Conservation (phyloP, 2,329 filamentous ascomycete species). For the Ophiostoma piceae region DNA sequence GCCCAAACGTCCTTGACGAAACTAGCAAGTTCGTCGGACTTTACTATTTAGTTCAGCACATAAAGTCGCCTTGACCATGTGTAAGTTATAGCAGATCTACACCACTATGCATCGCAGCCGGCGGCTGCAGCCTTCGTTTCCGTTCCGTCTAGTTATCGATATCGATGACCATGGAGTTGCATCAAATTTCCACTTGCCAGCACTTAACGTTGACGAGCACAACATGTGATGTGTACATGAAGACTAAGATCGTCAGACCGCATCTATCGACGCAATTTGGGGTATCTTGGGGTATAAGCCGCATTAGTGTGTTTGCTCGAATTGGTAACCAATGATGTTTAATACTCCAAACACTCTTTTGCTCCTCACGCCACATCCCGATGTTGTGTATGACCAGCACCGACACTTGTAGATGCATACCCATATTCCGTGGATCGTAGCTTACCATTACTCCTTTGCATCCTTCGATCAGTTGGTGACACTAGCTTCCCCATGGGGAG, state of each 20-base stretch:
- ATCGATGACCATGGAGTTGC: too few species aligned
- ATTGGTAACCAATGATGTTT: background rate
- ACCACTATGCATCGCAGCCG: too few species aligned
- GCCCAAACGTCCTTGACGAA: too few species aligned
- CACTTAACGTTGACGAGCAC: background rate
- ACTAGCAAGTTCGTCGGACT: too few species aligned
- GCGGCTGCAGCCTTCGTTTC: too few species aligned
- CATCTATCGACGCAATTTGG: background rate
- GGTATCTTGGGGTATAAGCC: background rate
- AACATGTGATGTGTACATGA: background rate
- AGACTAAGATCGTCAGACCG: background rate
- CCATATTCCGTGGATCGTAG: background rate
- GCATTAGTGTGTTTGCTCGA: background rate
- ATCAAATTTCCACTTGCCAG: too few species aligned
- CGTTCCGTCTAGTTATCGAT: too few species aligned
- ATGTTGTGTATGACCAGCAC: background rate
- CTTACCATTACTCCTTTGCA: background rate
- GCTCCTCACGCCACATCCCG: background rate
- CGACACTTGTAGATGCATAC: background rate
- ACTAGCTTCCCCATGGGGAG: background rate
- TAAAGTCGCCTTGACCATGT: too few species aligned
- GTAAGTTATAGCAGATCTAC: too few species aligned
- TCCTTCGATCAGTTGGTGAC: background rate
- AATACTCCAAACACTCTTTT: background rate
- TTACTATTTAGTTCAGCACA: too few species aligned